Evolutionary conservation across 148 eudicot species (phyloP).

Genomic region (Fagopyrum tataricum): DNA sequence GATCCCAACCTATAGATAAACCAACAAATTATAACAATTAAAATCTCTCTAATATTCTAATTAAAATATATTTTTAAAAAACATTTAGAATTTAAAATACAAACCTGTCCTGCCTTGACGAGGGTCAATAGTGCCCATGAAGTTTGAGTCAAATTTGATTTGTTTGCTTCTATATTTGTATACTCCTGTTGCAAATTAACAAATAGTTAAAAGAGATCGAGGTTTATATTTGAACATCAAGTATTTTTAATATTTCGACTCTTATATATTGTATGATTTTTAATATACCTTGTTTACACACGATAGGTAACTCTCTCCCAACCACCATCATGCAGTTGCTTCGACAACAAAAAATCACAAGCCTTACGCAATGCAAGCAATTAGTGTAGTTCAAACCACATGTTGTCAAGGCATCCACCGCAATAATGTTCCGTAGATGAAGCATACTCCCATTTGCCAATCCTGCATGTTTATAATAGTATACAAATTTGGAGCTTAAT

Average conservation of each 20-base stretch:
- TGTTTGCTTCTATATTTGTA: conserved; percentile 44
- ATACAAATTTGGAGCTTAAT: no score
- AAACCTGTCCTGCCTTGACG: conserved; percentile 60
- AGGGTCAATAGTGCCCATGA: conserved; percentile 66
- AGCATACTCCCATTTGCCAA: conserved; percentile 57
- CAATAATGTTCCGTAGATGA: conserved; percentile 57
- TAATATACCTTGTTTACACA: conserved; percentile 37
- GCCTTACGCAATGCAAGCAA: conserved; percentile 36
- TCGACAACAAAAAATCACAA: conserved; percentile 48
- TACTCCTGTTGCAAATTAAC: conserved; percentile 26
- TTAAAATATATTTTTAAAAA: neutral
- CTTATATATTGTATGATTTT: neutral
- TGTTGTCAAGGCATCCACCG: conserved; percentile 38
- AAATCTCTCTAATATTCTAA: neutral
- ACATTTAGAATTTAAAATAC: neutral
- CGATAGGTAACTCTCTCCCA: conserved; percentile 66
- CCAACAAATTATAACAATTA: neutral
- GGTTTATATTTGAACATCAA: no score
- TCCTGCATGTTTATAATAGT: conserved; percentile 33
- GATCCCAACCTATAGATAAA: conserved; percentile 28
- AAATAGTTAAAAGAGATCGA: no score
- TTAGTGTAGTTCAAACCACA: conserved; percentile 32
- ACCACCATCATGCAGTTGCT: conserved; percentile 53
- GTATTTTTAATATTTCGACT: no score
- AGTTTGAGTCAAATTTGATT: conserved; percentile 52